phyloP scores from a whole-genome alignment of 345 rosid species.

The Mallotus nudiflorus region DNA sequence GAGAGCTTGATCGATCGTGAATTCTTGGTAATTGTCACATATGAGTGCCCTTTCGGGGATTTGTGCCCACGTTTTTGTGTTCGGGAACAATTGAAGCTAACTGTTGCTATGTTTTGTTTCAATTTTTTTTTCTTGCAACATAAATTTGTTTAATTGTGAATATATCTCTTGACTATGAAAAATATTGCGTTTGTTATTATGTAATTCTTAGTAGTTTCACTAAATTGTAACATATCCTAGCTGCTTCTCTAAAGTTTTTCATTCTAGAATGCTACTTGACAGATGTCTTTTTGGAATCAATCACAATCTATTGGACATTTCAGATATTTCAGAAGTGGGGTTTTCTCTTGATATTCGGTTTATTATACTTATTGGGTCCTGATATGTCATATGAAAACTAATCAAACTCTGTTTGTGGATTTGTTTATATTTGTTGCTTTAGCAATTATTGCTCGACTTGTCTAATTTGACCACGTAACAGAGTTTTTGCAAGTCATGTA shows the following conservation, averaged over 20 bases:
- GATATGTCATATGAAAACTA: too few species aligned
- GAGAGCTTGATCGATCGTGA: background rate
- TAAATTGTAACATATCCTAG: background rate
- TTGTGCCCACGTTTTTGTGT: too few species aligned
- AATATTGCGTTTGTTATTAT: background rate
- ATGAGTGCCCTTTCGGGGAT: too few species aligned
- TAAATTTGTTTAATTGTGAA: too few species aligned
- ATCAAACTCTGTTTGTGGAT: too few species aligned
- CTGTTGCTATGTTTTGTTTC: too few species aligned
- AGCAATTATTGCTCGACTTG: conserved; percentile 9
- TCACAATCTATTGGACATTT: background rate
- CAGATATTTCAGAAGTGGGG: background rate
- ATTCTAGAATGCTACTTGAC: background rate
- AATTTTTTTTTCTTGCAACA: too few species aligned
- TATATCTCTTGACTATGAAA: too few species aligned
- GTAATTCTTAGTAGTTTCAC: background rate
- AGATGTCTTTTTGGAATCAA: background rate
- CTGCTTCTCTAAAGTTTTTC: background rate
- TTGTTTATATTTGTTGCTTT: background rate
- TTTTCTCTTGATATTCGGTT: background rate
- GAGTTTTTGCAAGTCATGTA: conserved; percentile 90
- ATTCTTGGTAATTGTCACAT: background rate
- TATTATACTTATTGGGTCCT: too few species aligned
- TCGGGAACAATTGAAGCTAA: background rate
- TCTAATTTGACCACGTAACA: conserved; percentile 37